Evolutionary conservation across 805 yeast species (phyloP), one percentile per base, ranked within the genome.

Genomic region (Metschnikowia corniflorae): DNA sequence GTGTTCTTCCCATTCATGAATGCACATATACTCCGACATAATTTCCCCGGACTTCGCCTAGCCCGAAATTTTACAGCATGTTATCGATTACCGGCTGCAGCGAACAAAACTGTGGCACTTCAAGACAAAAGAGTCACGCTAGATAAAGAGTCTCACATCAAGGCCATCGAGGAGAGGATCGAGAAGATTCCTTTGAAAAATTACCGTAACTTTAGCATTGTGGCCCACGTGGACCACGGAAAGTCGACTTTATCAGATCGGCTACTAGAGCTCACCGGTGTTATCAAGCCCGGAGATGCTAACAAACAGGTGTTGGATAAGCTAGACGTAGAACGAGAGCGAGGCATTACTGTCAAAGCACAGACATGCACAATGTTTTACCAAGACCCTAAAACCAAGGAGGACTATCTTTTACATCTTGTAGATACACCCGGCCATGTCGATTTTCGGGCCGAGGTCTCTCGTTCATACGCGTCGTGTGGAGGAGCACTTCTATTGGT

Each of bases 341-440:
- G 98, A 51, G 98, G 98, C 2, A 91, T 91, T 51, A 91, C 98
- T 0, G 93, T 91, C 37, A 91, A 91, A 60, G 97, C 97, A 0
- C 97, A 93, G 55, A 93, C 97, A 0, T 91, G 96, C 51, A 75
- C 96, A 0, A 93, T 91, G 97, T 71, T 93, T 42, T 88, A 88
- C 58, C 70, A 71, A 23, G 65, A 67, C 35, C 64, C 66, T 1
- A 70, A 78, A 46, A 68, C 77, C 7, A 77, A 78, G 2, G 66
- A 77, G 49, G 96, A 91, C 49, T 93, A 86, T 55, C 60, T 93
- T 37, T 64, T 91, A 30, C 96, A 91, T 65, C 66, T 91, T 29
- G 96, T 93, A 29, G 98, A 91, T 59, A 91, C 97, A 0, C 98
- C 98, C 0, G 98, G 98, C 0, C 98, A 91, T 58, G 97, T 93